Evolutionary conservation across 495 filamentous ascomycete species (phyloP), one percentile per base, ranked within the genome.

Genomic region (Penicillium bialowiezense): DNA sequence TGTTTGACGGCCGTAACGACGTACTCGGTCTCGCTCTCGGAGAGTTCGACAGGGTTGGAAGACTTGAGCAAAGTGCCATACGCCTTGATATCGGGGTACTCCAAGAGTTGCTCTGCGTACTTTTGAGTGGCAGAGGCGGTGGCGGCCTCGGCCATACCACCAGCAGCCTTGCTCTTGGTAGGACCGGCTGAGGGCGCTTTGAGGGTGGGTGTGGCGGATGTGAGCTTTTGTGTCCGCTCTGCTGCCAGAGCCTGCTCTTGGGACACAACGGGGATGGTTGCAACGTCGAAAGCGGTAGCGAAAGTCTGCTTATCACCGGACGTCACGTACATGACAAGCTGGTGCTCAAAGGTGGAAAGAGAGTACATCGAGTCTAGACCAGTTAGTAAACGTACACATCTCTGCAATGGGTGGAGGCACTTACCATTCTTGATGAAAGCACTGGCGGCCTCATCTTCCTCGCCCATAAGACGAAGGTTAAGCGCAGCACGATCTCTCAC

Each of bases 11-110:
- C 89, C 14, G 79, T 79, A 32, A 97, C 95, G 38, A 97, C 91
- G 57, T 99, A 99, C 71, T 99, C 93, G 13, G 93, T 97, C 68
- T 97, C 93, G 52, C 89, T 88, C 68, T 99, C 93, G 18, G 93
- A 96, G 24, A 99, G 81, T 68, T 96, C 92, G 35, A 95, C 88
- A 39, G 87, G 71, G 18, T 81, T 64, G 33, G 89, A 95, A 14
- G 91, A 96, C 65, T 95, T 97, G 72, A 97, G 86, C 19, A 97
- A 77, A 42, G 74, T 75, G 53, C 95, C 95, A 63, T 95, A 96
- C 33, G 84, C 80, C 63, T 86, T 87, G 72, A 97, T 78, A 64
- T 97, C 91, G 37, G 92, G 90, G 52, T 96, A 89, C 52, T 83
- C 76, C 71, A 88, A 77, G n/a, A 99, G 77, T 65, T 95, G 82